Percentiles rank a stretch among this genome's conserved stretches.
Evolutionary conservation across 768 basidiomycete species (phyloP).

Genomic region (Xerocomellus intermedius): DNA sequence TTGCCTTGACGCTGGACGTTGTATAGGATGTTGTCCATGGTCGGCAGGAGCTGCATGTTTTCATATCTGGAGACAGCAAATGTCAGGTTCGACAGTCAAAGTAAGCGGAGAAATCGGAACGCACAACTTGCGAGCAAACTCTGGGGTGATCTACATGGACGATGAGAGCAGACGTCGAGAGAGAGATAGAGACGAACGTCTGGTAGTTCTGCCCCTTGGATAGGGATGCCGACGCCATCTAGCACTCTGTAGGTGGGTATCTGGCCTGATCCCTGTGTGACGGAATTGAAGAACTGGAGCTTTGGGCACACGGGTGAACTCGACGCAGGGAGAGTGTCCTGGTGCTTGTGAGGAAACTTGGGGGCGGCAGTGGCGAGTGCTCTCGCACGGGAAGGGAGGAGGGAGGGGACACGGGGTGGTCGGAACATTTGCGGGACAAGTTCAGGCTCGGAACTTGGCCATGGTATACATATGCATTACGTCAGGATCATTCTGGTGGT

Average conservation of each 20-base stretch:
- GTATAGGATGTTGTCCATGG: slow-evolving; percentile 84
- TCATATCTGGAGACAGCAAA: slow-evolving; percentile 51
- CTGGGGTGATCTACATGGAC: slow-evolving; percentile 57
- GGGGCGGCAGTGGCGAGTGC: slow-evolving; percentile 17
- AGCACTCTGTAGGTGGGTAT: slow-evolving; percentile 88
- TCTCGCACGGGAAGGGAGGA: slow-evolving; percentile 5
- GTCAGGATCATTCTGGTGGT: slow-evolving; percentile 27
- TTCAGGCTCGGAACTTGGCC: slow-evolving; percentile 23
- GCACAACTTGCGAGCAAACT: slow-evolving; percentile 62
- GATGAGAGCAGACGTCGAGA: slow-evolving; percentile 4
- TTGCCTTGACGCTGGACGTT: slow-evolving; percentile 94
- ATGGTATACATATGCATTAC: slow-evolving; percentile 11
- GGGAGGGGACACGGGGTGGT: background rate
- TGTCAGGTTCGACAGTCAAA: background rate
- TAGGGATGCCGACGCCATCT: slow-evolving; percentile 71
- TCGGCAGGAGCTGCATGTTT: slow-evolving; percentile 76
- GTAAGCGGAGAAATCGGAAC: slow-evolving; percentile 14
- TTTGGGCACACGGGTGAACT: slow-evolving; percentile 64
- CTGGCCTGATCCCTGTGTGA: slow-evolving; percentile 54
- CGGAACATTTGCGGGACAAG: slow-evolving; percentile 17
- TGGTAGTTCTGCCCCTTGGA: slow-evolving; percentile 73
- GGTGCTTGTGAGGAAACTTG: slow-evolving; percentile 17
- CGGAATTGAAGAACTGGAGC: slow-evolving; percentile 79
- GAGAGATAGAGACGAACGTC: slow-evolving; percentile 50
- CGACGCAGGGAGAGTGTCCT: slow-evolving; percentile 41